Base-by-base conservation (phyloP, 129 eudicot genomes). In the Oenanthe sinensis region DNA sequence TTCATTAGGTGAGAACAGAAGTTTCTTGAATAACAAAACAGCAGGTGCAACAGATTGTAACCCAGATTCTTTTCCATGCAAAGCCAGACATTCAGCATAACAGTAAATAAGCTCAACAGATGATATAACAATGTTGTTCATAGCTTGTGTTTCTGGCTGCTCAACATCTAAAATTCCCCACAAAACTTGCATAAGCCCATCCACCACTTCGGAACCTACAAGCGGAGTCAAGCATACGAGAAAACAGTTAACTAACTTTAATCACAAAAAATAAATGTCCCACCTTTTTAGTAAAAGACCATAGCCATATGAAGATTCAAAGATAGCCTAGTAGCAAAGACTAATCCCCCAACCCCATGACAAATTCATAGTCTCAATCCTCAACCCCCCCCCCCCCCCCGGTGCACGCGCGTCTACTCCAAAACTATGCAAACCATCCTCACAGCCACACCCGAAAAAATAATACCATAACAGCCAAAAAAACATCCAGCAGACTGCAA, bases 111-210 rank as follows among this genome's bases (percentile, higher is more conserved):
- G 96, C 69, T 96, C 99, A 30, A 96, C 99, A 68, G 97, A 87
- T 71, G 97, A 90, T 67, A 96, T 73, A 19, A 96, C 97, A 77
- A 92, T 96, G 80, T 86, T 92, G 86, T 96, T 96, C 97, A 96
- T 92, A 39, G 99, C 93, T 79, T 92, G 99, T 75, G 97, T 92
- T 78, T 90, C 99, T 45, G 96, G 97, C 73, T 90, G 97, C 85
- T 96, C 97, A 60, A 90, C 84, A 72, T 92, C 99, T 88, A 96
- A 84, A 85, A 96, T 96, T 83, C 97, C 99, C 99, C 99, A 92
- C 75, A 96, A 80, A 63, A 96, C 99, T 89, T 92, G 96, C 97
- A 92, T 96, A 48, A 96, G 97, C 80, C 99, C 96, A 84, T 96
- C 97, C 65, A 96, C 92, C 78, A 96, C 93, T 82, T 90, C 93